Percentiles rank a stretch among this genome's conserved stretches.
phyloP scores from a whole-genome alignment of 768 basidiomycete genomes.

The Crepidotus variabilis region DNA sequence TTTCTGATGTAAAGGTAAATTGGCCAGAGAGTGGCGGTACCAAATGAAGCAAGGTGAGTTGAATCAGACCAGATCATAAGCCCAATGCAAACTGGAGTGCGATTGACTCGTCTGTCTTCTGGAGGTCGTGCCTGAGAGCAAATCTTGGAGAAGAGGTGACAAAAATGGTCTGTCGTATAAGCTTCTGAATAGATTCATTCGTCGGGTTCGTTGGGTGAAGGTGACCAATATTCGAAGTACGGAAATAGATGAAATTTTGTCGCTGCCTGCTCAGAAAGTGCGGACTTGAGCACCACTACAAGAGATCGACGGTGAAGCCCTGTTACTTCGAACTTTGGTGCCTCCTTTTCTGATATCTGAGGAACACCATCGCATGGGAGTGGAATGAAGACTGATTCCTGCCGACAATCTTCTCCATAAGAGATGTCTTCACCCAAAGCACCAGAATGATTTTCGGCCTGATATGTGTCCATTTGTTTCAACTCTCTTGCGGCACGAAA shows the following conservation, averaged over 20 bases:
- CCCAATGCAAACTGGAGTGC: no score
- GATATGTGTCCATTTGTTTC: conserved; percentile 9
- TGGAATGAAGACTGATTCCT: conserved; percentile 15
- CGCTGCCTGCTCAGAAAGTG: conserved; percentile 9
- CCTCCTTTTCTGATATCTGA: conserved; percentile 20
- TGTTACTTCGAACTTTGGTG: conserved; percentile 26
- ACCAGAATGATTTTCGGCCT: conserved; percentile 7
- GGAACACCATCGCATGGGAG: conserved; percentile 16
- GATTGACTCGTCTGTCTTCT: no score
- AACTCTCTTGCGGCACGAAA: conserved; percentile 17
- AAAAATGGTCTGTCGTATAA: no score
- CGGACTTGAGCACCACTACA: conserved; percentile 11
- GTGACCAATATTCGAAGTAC: conserved; percentile 18
- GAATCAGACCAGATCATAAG: conserved; percentile 18
- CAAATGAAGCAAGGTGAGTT: conserved; percentile 22
- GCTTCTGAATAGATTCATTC: conserved; percentile 1
- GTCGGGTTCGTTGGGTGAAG: neutral
- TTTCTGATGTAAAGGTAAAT: conserved; percentile 36
- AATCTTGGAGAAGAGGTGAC: no score
- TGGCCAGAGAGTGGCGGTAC: conserved; percentile 34
- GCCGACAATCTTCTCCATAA: conserved; percentile 21
- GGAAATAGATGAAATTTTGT: conserved; percentile 22
- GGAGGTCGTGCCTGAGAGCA: no score
- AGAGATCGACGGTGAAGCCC: conserved; percentile 23
- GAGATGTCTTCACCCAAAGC: neutral